phyloP scores from a whole-genome alignment of 2,329 filamentous ascomycete genomes.

The Alternaria sp. region DNA sequence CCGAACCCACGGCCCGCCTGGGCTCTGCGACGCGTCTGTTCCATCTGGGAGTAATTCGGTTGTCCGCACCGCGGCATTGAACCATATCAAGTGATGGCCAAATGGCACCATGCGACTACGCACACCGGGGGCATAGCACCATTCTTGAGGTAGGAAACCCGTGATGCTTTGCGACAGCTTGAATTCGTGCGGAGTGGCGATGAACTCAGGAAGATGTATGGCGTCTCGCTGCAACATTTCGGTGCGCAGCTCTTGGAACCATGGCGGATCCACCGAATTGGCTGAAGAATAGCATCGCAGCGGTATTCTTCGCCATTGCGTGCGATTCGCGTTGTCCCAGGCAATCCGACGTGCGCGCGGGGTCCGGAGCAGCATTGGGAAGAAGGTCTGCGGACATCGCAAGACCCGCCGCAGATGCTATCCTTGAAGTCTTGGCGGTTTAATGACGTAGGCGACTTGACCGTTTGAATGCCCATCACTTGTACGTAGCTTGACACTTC shows the following conservation, averaged over 20 bases:
- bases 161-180: constrained; percentile 62
- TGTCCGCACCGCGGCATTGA: constrained; percentile 71
- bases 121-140: constrained; percentile 6
- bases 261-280: constrained; percentile 16
- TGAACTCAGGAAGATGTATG: constrained; percentile 60
- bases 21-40: constrained; percentile 79
- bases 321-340: constrained; percentile 13
- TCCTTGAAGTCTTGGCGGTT: constrained; percentile 7
- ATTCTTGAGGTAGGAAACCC: constrained; percentile 26
- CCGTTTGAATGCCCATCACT: neutral
- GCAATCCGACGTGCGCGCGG: constrained; percentile 19
- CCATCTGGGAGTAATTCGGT: constrained; percentile 77
- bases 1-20: constrained; percentile 72
- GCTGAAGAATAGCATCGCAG: constrained; percentile 23
- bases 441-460: constrained; percentile 5
- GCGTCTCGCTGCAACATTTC: constrained; percentile 57
- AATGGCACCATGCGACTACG: constrained; percentile 56
- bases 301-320: constrained; percentile 19
- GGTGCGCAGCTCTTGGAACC: constrained; percentile 36
- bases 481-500: neutral
- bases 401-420: neutral
- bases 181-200: constrained; percentile 65
- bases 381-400: neutral
- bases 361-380: constrained; percentile 27
- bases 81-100: constrained; percentile 86